Evolutionary conservation across 1,284 basidiomycete species (phyloP), one percentile per base, ranked within the genome.

Genomic region (Athelia psychrophila): DNA sequence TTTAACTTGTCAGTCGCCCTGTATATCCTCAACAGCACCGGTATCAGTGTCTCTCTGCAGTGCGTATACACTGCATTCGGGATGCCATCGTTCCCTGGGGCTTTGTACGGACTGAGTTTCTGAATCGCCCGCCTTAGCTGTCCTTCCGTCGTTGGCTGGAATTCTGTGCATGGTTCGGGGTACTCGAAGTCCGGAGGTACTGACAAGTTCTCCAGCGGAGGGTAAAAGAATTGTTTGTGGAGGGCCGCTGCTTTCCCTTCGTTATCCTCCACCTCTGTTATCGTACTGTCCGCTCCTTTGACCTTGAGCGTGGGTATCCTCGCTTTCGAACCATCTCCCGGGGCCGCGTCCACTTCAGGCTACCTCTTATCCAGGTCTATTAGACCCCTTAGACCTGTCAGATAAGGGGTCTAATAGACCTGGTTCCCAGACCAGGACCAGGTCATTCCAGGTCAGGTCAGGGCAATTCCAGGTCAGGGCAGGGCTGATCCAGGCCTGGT

Each of bases 61-160:
- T 67, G 25, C 16, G 49, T 64, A 47, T 68, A 59, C 1, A 75
- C 67, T 9, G 62, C 55, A 51, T 76, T 77, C 0, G 71, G 64
- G 6, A 71, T 61, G 0, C 61, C 60, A 38, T 70, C 69, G 0
- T 66, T 65, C 0, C 70, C 67, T 0, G 69, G 60, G 0, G 69
- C 74, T 44, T 78, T 78, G 61, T 64, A 68, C 0, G 66, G 60
- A 2, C 52, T 53, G 0, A 65, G 56, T 0, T 55, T 48, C 24
- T 23, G 9, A 8, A 46, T 27, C 16, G 10, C 22, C n/a, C 44
- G 9, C 8, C 24, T 8, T 8, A 46, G 16, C 44, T 46, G 44
- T 18, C 24, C 20, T 9, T 8, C 6, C 20, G 44, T 46, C n/a
- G 24, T n/a, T 9, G 9, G 8, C n/a, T 24, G 44, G 16, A 23